Percentiles rank a stretch among this genome's conserved stretches.
Conservation (phyloP, 306 rosid genomes). For the Casuarina glauca region DNA sequence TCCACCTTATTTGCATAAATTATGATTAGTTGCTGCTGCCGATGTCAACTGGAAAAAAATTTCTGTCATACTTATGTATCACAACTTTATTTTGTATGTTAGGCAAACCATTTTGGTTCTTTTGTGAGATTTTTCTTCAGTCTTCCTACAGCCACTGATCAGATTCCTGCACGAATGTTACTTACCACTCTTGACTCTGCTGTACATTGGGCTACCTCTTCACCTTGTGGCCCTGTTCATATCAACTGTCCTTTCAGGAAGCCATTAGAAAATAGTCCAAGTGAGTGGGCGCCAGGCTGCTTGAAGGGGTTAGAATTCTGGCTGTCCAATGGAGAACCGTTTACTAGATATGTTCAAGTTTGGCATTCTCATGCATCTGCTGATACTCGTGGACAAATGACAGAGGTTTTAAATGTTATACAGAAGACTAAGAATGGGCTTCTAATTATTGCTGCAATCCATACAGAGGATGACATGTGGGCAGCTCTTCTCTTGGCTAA, state of each 20-base stretch:
- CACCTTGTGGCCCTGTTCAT: conserved; percentile 91
- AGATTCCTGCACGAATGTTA: conserved; percentile 72
- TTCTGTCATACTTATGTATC: conserved; percentile 14
- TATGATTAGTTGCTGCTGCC: conserved; percentile 14
- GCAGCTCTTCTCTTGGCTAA: conserved; percentile 82
- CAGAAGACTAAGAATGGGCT: conserved; percentile 55
- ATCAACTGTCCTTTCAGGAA: conserved; percentile 90
- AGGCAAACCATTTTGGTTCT: conserved; percentile 96
- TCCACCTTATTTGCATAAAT: conserved; percentile 13
- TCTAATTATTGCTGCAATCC: conserved; percentile 74
- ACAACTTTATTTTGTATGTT: conserved; percentile 25
- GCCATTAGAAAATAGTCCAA: conserved; percentile 81
- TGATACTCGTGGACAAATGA: conserved; percentile 45
- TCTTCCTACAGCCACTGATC: conserved; percentile 85
- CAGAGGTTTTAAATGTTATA: conserved; percentile 60
- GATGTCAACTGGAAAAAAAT: too few species aligned
- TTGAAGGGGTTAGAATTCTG: conserved; percentile 73
- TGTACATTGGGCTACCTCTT: conserved; percentile 74
- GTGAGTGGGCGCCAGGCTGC: conserved; percentile 66
- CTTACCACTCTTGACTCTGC: conserved; percentile 95
- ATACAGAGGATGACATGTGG: conserved; percentile 95
- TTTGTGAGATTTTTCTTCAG: conserved; percentile 89
- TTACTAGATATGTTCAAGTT: conserved; percentile 73
- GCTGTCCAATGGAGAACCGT: conserved; percentile 73
- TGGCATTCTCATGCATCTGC: conserved; percentile 34